Base-by-base conservation (phyloP, 2,329 filamentous ascomycete genomes). In the Sporothrix globosa region DNA sequence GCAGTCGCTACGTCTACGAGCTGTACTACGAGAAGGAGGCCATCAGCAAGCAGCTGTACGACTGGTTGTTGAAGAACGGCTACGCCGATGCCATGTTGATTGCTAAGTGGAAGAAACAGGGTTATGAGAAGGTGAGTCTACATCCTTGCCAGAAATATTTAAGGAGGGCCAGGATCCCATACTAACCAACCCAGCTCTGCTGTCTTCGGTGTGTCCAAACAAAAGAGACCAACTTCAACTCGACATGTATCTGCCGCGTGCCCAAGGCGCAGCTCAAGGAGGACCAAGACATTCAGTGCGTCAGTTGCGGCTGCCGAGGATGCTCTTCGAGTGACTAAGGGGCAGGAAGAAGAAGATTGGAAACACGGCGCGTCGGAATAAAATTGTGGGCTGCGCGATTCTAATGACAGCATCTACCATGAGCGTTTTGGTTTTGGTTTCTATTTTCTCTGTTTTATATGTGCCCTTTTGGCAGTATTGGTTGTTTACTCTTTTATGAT, bases 51-150 rank as follows among this genome's bases (percentile, higher is more conserved):
- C 85, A 90, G 81, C 85, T 99, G 24, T 99, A 99, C 81, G 96
- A 98, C 75, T 99, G 92, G 90, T 83, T 98, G 74, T 83, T 99
- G 72, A 99, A 99, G 87, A 97, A 99, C 78, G 90, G 90, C 66
- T 98, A 99, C 79, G 96, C 94, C 5, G 96, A 99, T 81, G 89
- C 92, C 60, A 96, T 94, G 83, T 83, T 99, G 78, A 98, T 99
- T 78, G 96, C 96, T 17, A 99, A 99, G 83, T 99, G 96, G 96
- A 99, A 99, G 88, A 99, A 99, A 84, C 92, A 96, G 77, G 96
- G 96, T 19, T 99, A 99, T 77, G 96, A 99, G 81, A 97, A 98
- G 89, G 92, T 92, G 80, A 67, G 85, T 79, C 6, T 11, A 0
- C 17, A 6, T n/a, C 21, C 1, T 9, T 27, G 5, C 6, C 10